Percentiles rank a stretch among this genome's conserved stretches.
Evolutionary conservation across 805 yeast species (phyloP).

Genomic region (Monosporozyma solicola): DNA sequence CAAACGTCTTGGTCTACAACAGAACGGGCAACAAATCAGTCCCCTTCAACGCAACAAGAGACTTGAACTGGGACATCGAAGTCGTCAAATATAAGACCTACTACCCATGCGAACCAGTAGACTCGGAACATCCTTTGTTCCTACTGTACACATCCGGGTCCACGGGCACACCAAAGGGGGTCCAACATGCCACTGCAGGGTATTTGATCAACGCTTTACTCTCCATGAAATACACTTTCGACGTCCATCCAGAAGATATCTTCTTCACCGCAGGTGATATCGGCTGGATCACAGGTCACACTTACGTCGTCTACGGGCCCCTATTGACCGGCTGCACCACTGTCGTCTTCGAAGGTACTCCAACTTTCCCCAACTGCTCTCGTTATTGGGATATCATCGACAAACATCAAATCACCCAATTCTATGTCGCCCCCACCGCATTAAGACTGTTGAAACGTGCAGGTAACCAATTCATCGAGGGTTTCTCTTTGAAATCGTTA

Average conservation of each 20-base stretch:
- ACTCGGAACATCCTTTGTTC: slow-evolving; percentile 75
- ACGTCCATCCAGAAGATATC: slow-evolving; percentile 62
- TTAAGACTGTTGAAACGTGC: slow-evolving; percentile 67
- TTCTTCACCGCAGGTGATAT: slow-evolving; percentile 85
- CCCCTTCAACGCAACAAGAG: slow-evolving; percentile 48
- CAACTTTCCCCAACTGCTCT: slow-evolving; percentile 72
- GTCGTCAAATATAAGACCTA: slow-evolving; percentile 55
- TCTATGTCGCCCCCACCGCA: slow-evolving; percentile 82
- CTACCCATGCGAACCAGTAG: slow-evolving; percentile 64
- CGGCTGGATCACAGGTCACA: slow-evolving; percentile 89
- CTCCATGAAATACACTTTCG: slow-evolving; percentile 69
- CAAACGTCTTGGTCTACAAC: slow-evolving; percentile 60
- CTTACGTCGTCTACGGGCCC: slow-evolving; percentile 79
- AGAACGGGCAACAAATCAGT: slow-evolving; percentile 51
- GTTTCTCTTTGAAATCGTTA: slow-evolving; percentile 53
- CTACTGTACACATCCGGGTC: slow-evolving; percentile 80
- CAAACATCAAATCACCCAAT: slow-evolving; percentile 62
- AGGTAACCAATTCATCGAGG: slow-evolving; percentile 54
- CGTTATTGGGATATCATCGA: slow-evolving; percentile 76
- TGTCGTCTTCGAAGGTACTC: slow-evolving; percentile 78
- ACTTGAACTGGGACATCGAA: slow-evolving; percentile 72
- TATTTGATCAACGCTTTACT: slow-evolving; percentile 64
- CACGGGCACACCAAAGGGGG: slow-evolving; percentile 85
- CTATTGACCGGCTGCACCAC: slow-evolving; percentile 68
- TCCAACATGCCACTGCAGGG: slow-evolving; percentile 75